Base-by-base conservation (phyloP, 768 basidiomycete genomes). In the Suillus plorans region DNA sequence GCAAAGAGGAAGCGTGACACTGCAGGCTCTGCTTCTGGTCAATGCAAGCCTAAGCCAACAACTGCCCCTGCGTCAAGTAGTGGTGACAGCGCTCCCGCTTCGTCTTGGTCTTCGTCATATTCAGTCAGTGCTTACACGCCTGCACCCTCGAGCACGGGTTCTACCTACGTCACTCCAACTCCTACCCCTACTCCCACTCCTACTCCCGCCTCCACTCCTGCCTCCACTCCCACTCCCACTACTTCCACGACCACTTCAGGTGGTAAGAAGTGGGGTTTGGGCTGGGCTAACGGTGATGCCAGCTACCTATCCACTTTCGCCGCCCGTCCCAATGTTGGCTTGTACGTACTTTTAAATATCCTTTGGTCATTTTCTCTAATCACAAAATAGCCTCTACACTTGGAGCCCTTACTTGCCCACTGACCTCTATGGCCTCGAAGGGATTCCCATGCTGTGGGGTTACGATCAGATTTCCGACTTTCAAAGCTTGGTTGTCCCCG, bases 361-460 rank as follows among this genome's bases (percentile, higher is more conserved):
- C 63, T 62, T 12, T 10, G 14, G 36, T 56, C 1, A 4, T 25
- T 28, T 45, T 36, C 2, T 34, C 53, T 50, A 22, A 14, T 22
- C 41, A 13, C 6, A n/a, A 47, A 1, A 10, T 60, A 84, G 83
- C 14, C 58, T 89, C 45, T 92, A 92, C 76, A 85, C 82, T 39
- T 96, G 94, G 94, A 80, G 81, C 44, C 82, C 88, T 13, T 76
- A 71, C 66, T 76, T 77, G 57, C 84, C 88, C 25, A 62, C 67
- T n/a, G 67, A 70, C 1, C 39, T 71, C 6, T 75, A 83, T 61
- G 88, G 86, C n/a, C 73, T 89, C 45, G 75, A 82, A 12, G 86
- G 78, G 67, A 79, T 84, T 42, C 83, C 89, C 25, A 90, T 90
- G 89, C 74, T 92, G 1, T 94, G 91, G 91, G 88, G 89, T 66